These are phyloP conservation scores for Rehmannia glutinosa DNA, from an alignment of 257 asterid genomes.

Conservation along the genomic window DNA sequence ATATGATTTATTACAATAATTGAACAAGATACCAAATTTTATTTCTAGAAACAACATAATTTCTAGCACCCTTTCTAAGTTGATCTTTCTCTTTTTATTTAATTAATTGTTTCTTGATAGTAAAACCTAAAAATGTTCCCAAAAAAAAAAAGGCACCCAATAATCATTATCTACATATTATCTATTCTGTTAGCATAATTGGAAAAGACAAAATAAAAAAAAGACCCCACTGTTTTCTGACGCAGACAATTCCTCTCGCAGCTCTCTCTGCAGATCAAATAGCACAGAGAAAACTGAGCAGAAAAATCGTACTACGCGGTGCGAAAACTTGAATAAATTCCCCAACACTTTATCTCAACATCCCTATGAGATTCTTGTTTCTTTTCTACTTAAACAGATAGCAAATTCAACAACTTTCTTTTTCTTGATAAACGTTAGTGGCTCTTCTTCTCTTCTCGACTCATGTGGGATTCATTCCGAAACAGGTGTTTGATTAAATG, in stretches of 20 bases:
- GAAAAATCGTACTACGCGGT: constrained; percentile 28
- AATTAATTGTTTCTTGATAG: constrained; percentile 12
- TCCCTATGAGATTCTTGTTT: constrained; percentile 8
- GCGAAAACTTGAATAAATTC: constrained; percentile 7
- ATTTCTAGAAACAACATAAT: too few species aligned
- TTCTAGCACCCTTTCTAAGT: too few species aligned
- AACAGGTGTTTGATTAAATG: background rate
- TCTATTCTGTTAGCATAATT: constrained; percentile 20
- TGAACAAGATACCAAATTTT: too few species aligned
- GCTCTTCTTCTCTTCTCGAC: background rate
- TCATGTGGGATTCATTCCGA: background rate
- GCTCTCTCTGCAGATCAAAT: constrained; percentile 54
- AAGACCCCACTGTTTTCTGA: constrained; percentile 41
- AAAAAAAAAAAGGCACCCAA: constrained; percentile 20
- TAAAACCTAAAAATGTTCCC: constrained; percentile 15
- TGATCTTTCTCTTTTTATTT: too few species aligned
- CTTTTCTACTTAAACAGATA: constrained; percentile 14
- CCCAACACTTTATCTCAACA: constrained; percentile 5
- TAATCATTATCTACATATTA: too few species aligned
- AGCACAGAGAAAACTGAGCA: constrained; percentile 17
- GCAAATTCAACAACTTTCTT: constrained; percentile 4
- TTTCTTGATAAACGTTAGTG: too few species aligned
- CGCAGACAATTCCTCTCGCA: constrained; percentile 51
- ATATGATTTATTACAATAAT: too few species aligned
- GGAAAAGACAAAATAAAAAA: constrained; percentile 29